phyloP scores from a whole-genome alignment of 2,329 filamentous ascomycete genomes.

The Apiospora aurea region DNA sequence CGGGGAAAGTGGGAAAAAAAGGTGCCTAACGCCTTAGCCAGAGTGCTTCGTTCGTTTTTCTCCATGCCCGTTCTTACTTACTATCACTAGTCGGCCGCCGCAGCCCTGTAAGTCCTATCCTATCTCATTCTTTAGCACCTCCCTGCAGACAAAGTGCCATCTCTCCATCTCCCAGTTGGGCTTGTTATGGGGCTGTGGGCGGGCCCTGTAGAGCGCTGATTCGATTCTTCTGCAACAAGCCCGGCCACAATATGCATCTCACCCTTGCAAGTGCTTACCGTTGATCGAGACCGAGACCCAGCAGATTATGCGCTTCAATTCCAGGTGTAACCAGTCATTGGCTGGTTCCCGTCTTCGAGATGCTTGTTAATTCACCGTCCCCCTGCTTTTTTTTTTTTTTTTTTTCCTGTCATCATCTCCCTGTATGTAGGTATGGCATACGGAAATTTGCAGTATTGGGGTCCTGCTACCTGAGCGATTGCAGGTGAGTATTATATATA shows the following conservation, averaged over 20 bases:
- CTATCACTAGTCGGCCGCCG: not conserved
- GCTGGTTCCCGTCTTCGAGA: not conserved
- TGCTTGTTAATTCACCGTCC: not conserved
- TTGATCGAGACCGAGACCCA: slow-evolving; percentile 2
- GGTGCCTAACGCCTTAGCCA: not conserved
- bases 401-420: not conserved
- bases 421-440: not conserved
- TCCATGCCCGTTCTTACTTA: not conserved
- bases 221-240: not conserved
- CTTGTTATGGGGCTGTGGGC: not conserved
- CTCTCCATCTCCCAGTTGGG: not conserved
- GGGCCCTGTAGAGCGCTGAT: not conserved
- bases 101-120: slow-evolving; percentile 1
- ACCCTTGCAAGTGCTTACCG: slow-evolving; percentile 19
- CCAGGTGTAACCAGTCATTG: not conserved
- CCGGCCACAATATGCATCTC: not conserved
- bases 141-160: not conserved
- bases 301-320: not conserved
- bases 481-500: no score
- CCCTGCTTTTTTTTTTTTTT: no score
- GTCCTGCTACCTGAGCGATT: not conserved
- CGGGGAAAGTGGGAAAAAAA: not conserved
- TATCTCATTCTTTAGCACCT: not conserved
- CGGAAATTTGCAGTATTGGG: not conserved
- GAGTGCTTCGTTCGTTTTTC: not conserved